Evolutionary conservation across 345 rosid genomes (phyloP).

Genomic region (Lepidium africanum): DNA sequence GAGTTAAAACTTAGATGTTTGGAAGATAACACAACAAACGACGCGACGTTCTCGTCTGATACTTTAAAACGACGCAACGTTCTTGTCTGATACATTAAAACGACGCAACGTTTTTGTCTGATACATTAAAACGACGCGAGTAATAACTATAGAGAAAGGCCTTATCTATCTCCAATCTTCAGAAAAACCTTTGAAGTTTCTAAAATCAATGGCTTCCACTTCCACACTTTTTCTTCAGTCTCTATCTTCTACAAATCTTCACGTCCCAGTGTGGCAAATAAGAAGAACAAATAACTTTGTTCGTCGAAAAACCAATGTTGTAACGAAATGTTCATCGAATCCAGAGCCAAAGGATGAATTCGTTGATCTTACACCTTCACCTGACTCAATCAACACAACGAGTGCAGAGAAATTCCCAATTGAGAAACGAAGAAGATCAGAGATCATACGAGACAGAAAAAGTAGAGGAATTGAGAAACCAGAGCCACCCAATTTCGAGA

Average conservation of each 20-base stretch:
- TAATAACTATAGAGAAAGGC: not conserved
- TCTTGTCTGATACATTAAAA: not conserved
- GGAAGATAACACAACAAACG: too few species aligned
- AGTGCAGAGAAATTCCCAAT: slow-evolving; percentile 59
- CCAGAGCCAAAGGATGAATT: slow-evolving; percentile 17
- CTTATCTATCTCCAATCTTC: slow-evolving; percentile 1
- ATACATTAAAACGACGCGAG: not conserved
- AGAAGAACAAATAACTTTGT: not conserved
- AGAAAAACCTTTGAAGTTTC: not conserved
- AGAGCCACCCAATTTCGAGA: slow-evolving; percentile 73
- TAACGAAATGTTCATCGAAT: slow-evolving; percentile 9
- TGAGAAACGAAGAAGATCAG: slow-evolving; percentile 59
- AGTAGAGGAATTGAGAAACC: slow-evolving; percentile 33
- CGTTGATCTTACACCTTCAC: slow-evolving; percentile 32
- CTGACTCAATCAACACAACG: slow-evolving; percentile 39
- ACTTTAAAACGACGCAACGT: too few species aligned
- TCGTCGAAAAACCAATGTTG: not conserved
- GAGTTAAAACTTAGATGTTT: too few species aligned
- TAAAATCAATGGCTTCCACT: slow-evolving; percentile 17
- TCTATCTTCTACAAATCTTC: not conserved
- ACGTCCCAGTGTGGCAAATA: not conserved
- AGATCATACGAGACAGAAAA: slow-evolving; percentile 46
- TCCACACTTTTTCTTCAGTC: slow-evolving; percentile 9
- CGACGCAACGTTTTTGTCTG: not conserved
- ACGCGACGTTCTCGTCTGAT: too few species aligned